Base-by-base conservation (phyloP, 2,329 filamentous ascomycete genomes). In the Phialophora macrospora region DNA sequence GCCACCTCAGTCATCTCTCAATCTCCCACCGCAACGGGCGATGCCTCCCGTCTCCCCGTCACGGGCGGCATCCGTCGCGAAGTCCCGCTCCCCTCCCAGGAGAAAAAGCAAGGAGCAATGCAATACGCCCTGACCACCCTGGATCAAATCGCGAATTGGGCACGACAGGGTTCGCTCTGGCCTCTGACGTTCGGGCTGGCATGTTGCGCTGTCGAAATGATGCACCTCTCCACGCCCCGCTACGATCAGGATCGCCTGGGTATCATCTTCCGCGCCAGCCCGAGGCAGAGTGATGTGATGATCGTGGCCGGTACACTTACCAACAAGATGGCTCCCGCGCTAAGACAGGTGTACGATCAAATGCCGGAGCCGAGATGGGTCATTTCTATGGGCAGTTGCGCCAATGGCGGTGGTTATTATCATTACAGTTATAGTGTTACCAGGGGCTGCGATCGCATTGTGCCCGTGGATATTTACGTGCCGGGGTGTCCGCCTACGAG, bases 351-450 rank as follows among this genome's bases (percentile, higher is more conserved):
- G 68, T 97, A 97, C 81, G 93, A 97, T 79, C 93, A 96, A 83
- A 96, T 96, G 92, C 92, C 92, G 32, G 92, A 96, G 34, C 92
- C 92, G 20, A 85, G 90, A 75, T 96, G 92, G 92, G 92, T 94
- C 24, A 85, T 90, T 74, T 91, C 88, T 73, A 94, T 94, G 91
- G 91, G 91, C 12, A 91, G 88, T 74, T 94, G 91, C 77, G 91
- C 91, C 67, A 93, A 93, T 78, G 91, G 91, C 59, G 91, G 91
- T 68, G 91, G 91, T 61, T 94, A 94, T 81, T 93, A 94, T 78
- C 91, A 94, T 80, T 93, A 94, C 81, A 90, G 88, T 78, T 94
- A 94, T 80, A 87, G 84, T 71, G 90, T 93, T 49, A 87, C 89
- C 52, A 84, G 90, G 63, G 90, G 90, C 6, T 91, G 89, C 73